Evolutionary conservation across 805 yeast species (phyloP), one percentile per base, ranked within the genome.

Genomic region (Spathaspora girioi): DNA sequence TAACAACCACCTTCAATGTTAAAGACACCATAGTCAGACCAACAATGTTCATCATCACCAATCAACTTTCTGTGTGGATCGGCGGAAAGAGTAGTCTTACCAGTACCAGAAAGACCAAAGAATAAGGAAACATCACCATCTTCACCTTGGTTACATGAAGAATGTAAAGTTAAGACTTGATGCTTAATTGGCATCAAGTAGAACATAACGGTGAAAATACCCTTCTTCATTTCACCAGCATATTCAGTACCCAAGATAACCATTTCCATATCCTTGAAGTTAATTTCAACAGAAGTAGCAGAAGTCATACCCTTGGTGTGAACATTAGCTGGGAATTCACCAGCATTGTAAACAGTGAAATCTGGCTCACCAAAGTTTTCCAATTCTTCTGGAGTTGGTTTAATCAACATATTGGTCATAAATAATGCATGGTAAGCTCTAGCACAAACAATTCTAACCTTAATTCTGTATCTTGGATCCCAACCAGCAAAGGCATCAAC

Each of bases 171-270:
- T 68, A 93, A 83, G 54, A 93, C 91, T 64, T 89, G 75, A 79
- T 92, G 88, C 71, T 82, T 89, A 61, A 94, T 86, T 51, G 99
- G 99, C 97, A 92, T 92, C 71, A 94, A 80, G 80, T 93, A 93
- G 78, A 94, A 93, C 99, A 93, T 93, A 55, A 93, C 98, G 19
- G 98, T 91, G 82, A 93, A 91, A 65, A 93, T 91, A 78, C 99
- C 99, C 80, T 93, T 93, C 81, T 93, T 93, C 99, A 93, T 93
- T 80, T 93, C 99, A 66, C 99, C 99, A 50, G 99, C 99, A 68
- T 93, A 93, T 79, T 93, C 99, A 44, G 98, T 93, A 75, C 99
- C 99, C 63, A 94, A 80, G 66, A 93, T 94, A 57, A 93, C 91
- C 99, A 94, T 93, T 78, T 94, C 99, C 97, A 92, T 92, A 60